phyloP scores from a whole-genome alignment of 1,284 basidiomycete species.

The Sutorius eximius region DNA sequence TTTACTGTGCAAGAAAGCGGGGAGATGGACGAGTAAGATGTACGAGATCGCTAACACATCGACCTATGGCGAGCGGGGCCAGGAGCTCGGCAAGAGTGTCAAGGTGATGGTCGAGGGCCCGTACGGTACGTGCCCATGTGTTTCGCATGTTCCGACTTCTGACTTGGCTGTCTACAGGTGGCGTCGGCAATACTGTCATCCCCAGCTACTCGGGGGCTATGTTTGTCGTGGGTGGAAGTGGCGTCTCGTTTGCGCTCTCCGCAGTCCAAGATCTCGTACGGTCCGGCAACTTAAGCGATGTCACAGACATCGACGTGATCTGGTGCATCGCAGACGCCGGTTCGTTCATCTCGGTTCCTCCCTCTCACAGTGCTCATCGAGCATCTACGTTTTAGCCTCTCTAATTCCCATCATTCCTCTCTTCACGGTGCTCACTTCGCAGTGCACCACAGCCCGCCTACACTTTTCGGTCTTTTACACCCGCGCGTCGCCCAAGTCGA shows the following conservation, averaged over 20 bases:
- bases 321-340: constrained; percentile 66
- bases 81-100: constrained; percentile 42
- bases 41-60: constrained; percentile 53
- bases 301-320: constrained; percentile 62
- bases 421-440: constrained; percentile 53
- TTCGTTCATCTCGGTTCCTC: constrained; percentile 28
- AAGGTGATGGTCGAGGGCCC: constrained; percentile 73
- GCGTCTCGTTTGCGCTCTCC: constrained; percentile 68
- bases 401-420: constrained; percentile 57
- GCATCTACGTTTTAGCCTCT: constrained; percentile 35
- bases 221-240: constrained; percentile 71
- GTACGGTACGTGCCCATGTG: constrained; percentile 48
- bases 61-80: constrained; percentile 40
- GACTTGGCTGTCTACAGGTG: constrained; percentile 42
- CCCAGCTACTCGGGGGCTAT: constrained; percentile 66
- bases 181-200: constrained; percentile 61
- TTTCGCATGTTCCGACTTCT: neutral
- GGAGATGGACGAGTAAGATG: constrained; percentile 62
- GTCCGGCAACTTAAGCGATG: constrained; percentile 47
- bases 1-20: constrained; percentile 61
- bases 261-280: constrained; percentile 62
- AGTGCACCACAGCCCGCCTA: constrained; percentile 46
- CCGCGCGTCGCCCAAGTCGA: constrained; percentile 42
- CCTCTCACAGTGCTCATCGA: neutral
- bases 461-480: constrained; percentile 66